Evolutionary conservation across 495 filamentous ascomycete genomes (phyloP).

Genomic region (Neurospora cerealis): DNA sequence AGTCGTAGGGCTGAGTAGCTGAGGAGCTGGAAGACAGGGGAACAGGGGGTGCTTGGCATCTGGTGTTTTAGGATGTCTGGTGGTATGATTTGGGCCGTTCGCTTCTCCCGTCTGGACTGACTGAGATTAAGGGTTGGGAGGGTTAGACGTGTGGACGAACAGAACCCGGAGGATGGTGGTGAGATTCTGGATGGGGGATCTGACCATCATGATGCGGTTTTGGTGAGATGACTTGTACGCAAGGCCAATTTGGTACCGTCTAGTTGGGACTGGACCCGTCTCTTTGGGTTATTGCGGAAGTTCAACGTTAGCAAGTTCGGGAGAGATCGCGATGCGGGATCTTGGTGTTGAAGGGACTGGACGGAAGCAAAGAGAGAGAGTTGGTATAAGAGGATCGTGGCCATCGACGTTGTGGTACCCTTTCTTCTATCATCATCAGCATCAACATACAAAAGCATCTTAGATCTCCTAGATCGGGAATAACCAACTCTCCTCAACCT

Average conservation of each 20-base stretch:
- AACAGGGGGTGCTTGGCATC: conserved; percentile 3
- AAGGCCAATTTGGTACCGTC: background rate
- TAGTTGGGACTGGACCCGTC: background rate
- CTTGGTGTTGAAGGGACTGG: background rate
- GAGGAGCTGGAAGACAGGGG: background rate
- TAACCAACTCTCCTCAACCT: background rate
- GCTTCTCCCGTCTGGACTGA: background rate
- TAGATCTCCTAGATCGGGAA: background rate
- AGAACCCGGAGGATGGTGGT: background rate
- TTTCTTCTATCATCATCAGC: background rate
- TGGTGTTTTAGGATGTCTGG: conserved; percentile 7
- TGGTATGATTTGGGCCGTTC: conserved; percentile 7
- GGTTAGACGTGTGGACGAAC: background rate
- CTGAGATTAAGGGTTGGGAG: background rate
- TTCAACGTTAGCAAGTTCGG: background rate
- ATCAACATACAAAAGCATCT: conserved; percentile 6
- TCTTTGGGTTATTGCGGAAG: background rate
- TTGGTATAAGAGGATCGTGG: conserved; percentile 5
- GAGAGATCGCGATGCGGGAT: background rate
- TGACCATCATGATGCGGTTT: background rate
- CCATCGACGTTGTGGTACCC: background rate
- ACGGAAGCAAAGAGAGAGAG: background rate
- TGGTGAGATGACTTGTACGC: background rate
- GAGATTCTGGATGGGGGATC: conserved; percentile 1
- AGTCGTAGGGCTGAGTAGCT: background rate